These are phyloP conservation scores for Colletotrichum scovillei DNA, from an alignment of 2,329 filamentous ascomycete genomes.

Conservation along the genomic window DNA sequence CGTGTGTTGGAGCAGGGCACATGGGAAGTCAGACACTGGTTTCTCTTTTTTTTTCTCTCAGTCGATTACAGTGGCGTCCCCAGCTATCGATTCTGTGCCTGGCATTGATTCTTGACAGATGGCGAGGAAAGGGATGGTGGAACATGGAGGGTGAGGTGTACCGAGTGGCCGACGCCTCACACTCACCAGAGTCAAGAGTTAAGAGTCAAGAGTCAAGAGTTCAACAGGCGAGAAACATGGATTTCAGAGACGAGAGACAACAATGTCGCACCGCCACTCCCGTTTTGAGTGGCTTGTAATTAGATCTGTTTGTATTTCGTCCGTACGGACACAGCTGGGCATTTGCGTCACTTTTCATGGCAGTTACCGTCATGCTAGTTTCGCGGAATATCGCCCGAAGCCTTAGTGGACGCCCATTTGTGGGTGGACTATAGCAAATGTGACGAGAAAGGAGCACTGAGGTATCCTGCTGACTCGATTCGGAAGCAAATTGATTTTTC, in stretches of 20 bases:
- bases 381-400: too few species aligned
- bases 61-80: neutral
- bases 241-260: neutral
- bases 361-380: neutral
- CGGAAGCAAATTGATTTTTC: too few species aligned
- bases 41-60: neutral
- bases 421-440: too few species aligned
- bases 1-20: neutral
- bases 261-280: conserved; percentile 27
- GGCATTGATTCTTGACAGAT: neutral
- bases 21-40: neutral
- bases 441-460: too few species aligned
- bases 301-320: neutral
- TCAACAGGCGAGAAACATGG: neutral
- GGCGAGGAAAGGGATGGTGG: neutral
- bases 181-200: too few species aligned
- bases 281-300: neutral
- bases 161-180: neutral
- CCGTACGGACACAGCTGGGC: neutral
- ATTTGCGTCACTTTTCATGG: neutral
- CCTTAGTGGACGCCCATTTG: too few species aligned
- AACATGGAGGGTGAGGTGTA: conserved; percentile 4
- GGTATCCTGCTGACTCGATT: too few species aligned
- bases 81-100: neutral
- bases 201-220: too few species aligned